Percentiles rank a stretch among this genome's conserved stretches.
These are phyloP conservation scores for Candida alai DNA, from an alignment of 805 yeast species.

Conservation along the genomic window DNA sequence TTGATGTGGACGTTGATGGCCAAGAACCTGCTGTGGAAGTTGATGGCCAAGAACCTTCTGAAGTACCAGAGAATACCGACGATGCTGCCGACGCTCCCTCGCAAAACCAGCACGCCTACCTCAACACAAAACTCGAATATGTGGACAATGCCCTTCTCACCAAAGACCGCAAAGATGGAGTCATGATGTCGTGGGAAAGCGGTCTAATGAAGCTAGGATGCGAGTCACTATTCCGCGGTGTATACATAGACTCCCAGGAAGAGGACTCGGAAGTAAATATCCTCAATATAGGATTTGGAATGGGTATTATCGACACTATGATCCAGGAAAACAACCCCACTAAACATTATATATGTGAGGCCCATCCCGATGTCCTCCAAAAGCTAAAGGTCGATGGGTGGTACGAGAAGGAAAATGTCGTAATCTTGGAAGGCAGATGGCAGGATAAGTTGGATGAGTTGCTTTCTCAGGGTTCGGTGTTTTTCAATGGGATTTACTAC, in stretches of 20 bases:
- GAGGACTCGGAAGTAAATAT: slow-evolving; percentile 44
- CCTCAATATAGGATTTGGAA: slow-evolving; percentile 89
- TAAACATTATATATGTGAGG: slow-evolving; percentile 85
- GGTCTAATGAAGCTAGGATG: slow-evolving; percentile 79
- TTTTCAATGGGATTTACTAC: slow-evolving; percentile 87
- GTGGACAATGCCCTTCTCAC: slow-evolving; percentile 69
- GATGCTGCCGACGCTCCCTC: slow-evolving; percentile 47
- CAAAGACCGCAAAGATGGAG: slow-evolving; percentile 74
- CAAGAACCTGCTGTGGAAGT: slow-evolving; percentile 19
- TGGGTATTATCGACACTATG: slow-evolving; percentile 90
- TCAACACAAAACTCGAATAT: slow-evolving; percentile 65
- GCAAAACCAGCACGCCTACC: slow-evolving; percentile 57
- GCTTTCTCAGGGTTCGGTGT: slow-evolving; percentile 57
- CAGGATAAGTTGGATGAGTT: slow-evolving; percentile 72
- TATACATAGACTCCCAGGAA: slow-evolving; percentile 20
- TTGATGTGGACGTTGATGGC: slow-evolving; percentile 13
- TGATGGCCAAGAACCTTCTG: slow-evolving; percentile 22
- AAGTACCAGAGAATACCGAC: slow-evolving; percentile 5
- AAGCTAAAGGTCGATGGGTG: slow-evolving; percentile 75
- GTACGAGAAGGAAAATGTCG: slow-evolving; percentile 71
- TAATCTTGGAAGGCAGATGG: slow-evolving; percentile 86
- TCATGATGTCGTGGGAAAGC: slow-evolving; percentile 97
- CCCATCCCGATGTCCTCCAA: slow-evolving; percentile 84
- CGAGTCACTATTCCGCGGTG: slow-evolving; percentile 57
- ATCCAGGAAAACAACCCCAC: slow-evolving; percentile 58